phyloP scores from a whole-genome alignment of 2,329 filamentous ascomycete species.

The Exophiala bonariae region DNA sequence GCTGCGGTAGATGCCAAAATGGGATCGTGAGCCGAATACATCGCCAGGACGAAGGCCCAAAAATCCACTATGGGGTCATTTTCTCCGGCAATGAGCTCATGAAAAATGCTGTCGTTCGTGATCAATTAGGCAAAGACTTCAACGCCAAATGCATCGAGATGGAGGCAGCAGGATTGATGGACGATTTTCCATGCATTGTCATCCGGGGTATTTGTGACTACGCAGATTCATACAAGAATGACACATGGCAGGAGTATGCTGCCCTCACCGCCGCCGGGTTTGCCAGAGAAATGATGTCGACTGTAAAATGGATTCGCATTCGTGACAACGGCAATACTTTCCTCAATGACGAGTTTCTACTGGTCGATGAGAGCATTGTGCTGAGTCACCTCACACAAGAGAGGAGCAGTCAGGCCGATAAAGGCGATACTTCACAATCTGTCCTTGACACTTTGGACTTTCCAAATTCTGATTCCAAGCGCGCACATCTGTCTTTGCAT shows the following conservation, averaged over 20 bases:
- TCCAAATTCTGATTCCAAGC: too few species aligned
- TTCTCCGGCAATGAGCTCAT: slow-evolving; percentile 31
- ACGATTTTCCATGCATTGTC: slow-evolving; percentile 11
- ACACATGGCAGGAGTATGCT: slow-evolving; percentile 11
- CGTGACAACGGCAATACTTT: too few species aligned
- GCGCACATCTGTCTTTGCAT: too few species aligned
- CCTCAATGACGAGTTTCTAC: too few species aligned
- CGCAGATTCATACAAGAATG: slow-evolving; percentile 13
- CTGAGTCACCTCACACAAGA: too few species aligned
- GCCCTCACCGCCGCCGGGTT: slow-evolving; percentile 8
- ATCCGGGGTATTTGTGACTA: slow-evolving; percentile 17
- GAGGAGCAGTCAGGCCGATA: too few species aligned
- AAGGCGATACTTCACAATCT: too few species aligned
- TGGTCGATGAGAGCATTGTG: too few species aligned
- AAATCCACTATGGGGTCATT: slow-evolving; percentile 30
- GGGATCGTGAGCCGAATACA: neutral
- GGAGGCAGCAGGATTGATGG: slow-evolving; percentile 14
- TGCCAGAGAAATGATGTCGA: too few species aligned
- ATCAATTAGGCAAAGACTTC: slow-evolving; percentile 6
- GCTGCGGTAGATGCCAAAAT: neutral
- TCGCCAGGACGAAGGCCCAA: neutral
- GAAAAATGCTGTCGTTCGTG: slow-evolving; percentile 17
- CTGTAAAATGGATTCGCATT: too few species aligned
- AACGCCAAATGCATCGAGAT: slow-evolving; percentile 13
- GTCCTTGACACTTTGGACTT: too few species aligned